A percentile compares a stretch with the other conserved stretches of the same genome.
Evolutionary conservation across 805 yeast species (phyloP).

Genomic region (Sugiyamaella mastotermitis): DNA sequence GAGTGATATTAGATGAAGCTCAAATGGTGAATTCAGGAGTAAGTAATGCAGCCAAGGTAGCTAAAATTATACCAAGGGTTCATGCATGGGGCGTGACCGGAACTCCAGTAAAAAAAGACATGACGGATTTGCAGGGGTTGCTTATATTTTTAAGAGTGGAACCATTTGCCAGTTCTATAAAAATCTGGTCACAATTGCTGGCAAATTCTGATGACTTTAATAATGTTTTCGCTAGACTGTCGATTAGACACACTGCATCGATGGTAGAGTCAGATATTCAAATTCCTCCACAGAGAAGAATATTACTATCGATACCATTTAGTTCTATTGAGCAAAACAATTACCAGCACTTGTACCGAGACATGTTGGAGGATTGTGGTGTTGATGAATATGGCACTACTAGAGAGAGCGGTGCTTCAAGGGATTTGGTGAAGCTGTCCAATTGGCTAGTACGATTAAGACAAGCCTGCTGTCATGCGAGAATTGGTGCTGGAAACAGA

Average conservation of each 20-base stretch:
- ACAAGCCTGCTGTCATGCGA: constrained; percentile 79
- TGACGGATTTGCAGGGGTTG: constrained; percentile 65
- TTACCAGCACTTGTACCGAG: constrained; percentile 57
- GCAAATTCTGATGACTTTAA: constrained; percentile 39
- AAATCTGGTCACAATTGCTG: constrained; percentile 37
- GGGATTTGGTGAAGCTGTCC: constrained; percentile 37
- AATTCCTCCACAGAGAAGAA: constrained; percentile 73
- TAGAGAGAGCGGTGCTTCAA: background rate
- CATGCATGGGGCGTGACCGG: constrained; percentile 99
- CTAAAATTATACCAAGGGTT: constrained; percentile 69
- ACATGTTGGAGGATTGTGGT: constrained; percentile 55
- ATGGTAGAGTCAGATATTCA: constrained; percentile 72
- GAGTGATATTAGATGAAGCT: constrained; percentile 88
- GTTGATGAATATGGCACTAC: constrained; percentile 10
- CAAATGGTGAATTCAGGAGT: constrained; percentile 79
- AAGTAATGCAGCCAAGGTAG: constrained; percentile 73
- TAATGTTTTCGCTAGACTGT: constrained; percentile 46
- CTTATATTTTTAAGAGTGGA: constrained; percentile 56
- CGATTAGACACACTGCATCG: constrained; percentile 77
- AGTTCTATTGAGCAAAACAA: constrained; percentile 80
- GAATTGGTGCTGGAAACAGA: constrained; percentile 24
- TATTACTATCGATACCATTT: constrained; percentile 66
- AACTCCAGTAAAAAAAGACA: constrained; percentile 70
- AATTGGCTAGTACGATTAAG: constrained; percentile 68
- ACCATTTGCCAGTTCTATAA: constrained; percentile 52